Conservation (phyloP, 2,329 filamentous ascomycete genomes). For the Pseudofabraea citricarpa region DNA sequence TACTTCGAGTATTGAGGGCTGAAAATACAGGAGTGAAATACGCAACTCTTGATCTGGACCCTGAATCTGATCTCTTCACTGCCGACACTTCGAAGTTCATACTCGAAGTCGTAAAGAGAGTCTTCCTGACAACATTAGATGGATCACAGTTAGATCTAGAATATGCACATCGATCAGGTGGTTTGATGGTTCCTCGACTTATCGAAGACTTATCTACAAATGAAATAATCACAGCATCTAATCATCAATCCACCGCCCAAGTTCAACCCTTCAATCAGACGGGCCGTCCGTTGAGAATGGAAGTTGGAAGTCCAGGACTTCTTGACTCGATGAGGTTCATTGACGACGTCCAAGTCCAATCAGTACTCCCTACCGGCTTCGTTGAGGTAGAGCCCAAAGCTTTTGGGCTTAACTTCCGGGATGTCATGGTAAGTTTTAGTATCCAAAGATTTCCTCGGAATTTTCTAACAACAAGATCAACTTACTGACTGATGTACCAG, state of each 20-base stretch:
- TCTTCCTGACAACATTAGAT: neutral
- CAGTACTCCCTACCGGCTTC: conserved; percentile 10
- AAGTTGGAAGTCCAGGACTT: conserved; percentile 12
- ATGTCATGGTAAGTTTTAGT: conserved; percentile 23
- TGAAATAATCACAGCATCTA: neutral
- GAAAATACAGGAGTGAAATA: neutral
- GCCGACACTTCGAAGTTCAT: neutral
- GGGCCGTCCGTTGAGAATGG: conserved; percentile 6
- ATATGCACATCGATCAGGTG: neutral
- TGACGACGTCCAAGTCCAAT: conserved; percentile 11
- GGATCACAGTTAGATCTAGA: neutral
- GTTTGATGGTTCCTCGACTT: neutral
- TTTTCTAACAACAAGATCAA: too few species aligned
- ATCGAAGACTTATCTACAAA: neutral
- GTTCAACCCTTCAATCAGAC: neutral
- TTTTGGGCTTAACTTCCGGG: conserved; percentile 28
- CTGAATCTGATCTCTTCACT: neutral
- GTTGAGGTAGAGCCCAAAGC: conserved; percentile 19
- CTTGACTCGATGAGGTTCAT: conserved; percentile 19
- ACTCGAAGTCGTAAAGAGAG: neutral
- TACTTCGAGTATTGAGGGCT: neutral
- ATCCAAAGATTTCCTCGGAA: too few species aligned
- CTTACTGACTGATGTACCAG: too few species aligned
- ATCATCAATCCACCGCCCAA: neutral
- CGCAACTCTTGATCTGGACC: neutral